A percentile compares a stretch with the other conserved stretches of the same genome.
Conservation (phyloP, 192 early-diverging fungal genomes). For the Linnemannia schmuckeri region DNA sequence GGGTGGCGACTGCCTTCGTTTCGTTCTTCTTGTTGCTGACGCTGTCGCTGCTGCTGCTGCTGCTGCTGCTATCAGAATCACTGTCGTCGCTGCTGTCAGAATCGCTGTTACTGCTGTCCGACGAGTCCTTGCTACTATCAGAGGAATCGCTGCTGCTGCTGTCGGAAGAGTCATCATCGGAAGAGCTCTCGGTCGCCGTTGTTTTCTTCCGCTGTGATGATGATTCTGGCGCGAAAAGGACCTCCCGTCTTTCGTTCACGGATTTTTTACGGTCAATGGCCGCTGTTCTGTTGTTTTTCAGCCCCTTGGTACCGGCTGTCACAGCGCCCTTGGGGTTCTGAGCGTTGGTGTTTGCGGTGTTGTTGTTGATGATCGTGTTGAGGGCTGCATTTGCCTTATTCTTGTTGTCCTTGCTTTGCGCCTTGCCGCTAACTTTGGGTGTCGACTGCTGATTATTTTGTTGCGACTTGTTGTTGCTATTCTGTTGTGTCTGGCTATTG, state of each 20-base stretch:
- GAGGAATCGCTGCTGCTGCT: neutral
- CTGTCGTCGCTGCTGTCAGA: neutral
- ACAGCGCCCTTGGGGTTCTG: neutral
- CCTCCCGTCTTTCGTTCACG: neutral
- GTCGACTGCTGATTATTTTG: neutral
- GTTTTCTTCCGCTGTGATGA: neutral
- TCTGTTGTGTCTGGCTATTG: neutral
- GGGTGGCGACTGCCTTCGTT: neutral
- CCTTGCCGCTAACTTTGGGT: neutral
- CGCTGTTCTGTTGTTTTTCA: neutral
- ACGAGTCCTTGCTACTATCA: neutral
- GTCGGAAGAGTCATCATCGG: neutral
- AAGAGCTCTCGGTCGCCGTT: neutral
- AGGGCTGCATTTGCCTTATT: neutral
- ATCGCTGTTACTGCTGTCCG: slow-evolving; percentile 6
- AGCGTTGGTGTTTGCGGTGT: neutral
- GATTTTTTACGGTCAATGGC: neutral
- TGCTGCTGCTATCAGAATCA: slow-evolving; percentile 2
- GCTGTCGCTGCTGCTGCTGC: slow-evolving; percentile 8
- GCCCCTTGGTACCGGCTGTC: neutral
- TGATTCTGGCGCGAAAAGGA: neutral
- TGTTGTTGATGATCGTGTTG: neutral
- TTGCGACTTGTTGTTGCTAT: neutral
- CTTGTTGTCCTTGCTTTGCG: neutral
- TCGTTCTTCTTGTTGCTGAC: neutral